Evolutionary conservation across 768 basidiomycete species (phyloP).

Genomic region (Dendrothele bispora): DNA sequence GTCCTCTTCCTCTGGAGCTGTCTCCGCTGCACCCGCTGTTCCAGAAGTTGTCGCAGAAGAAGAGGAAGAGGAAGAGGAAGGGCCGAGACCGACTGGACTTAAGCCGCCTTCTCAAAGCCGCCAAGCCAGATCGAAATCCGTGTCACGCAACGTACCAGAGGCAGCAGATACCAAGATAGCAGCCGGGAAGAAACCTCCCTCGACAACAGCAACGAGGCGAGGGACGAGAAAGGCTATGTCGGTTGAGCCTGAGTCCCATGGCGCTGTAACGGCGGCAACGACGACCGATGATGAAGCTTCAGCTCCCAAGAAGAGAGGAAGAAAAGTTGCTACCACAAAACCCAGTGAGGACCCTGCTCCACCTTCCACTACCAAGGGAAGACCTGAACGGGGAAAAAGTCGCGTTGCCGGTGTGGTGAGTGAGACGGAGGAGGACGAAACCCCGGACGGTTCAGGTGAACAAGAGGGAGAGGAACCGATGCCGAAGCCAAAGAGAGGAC

Average conservation of each 20-base stretch:
- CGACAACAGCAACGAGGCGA: background rate
- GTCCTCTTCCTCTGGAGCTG: background rate
- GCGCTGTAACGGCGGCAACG: background rate
- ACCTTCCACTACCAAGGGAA: background rate
- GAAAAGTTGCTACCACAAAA: background rate
- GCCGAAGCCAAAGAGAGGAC: slow-evolving; percentile 2
- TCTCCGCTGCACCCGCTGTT: background rate
- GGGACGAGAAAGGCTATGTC: slow-evolving; percentile 4
- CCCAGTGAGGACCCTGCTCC: background rate
- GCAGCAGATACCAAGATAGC: background rate
- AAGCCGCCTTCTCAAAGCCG: background rate
- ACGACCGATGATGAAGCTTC: background rate
- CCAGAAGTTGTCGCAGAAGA: background rate
- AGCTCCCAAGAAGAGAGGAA: background rate
- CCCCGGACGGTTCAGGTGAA: background rate
- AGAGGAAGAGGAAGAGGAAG: background rate
- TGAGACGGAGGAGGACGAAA: slow-evolving; percentile 2
- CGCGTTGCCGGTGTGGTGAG: background rate
- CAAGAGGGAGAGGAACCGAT: slow-evolving; percentile 1
- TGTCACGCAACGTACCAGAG: background rate
- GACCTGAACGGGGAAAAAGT: background rate
- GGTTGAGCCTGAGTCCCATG: slow-evolving; percentile 4
- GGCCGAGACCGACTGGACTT: background rate
- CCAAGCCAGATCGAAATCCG: background rate
- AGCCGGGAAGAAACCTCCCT: background rate